Evolutionary conservation across 495 filamentous ascomycete species (phyloP), one percentile per base, ranked within the genome.

Genomic region (Penicillium verhagenii): DNA sequence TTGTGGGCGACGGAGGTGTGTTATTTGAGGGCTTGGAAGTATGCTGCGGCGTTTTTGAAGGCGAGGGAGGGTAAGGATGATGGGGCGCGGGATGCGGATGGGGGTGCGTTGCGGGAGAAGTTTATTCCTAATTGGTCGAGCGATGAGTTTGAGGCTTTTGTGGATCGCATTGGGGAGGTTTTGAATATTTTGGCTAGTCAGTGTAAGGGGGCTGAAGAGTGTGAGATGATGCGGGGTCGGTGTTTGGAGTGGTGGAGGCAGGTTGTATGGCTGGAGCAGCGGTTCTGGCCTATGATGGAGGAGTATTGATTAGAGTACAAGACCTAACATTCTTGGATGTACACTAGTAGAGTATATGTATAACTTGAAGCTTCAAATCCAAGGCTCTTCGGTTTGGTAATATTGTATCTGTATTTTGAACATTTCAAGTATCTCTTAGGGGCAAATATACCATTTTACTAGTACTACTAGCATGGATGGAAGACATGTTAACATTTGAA

Each of bases 1-100:
- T 77, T 91, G 18, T 92, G 87, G 85, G 84, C 86, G 23, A 90
- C 86, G 10, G 89, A 92, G 73, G 79, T 75, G 3, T 79, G 75
- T 54, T 87, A 87, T 64, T 52, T 87, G 4, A 71, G 75, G 38
- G 74, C 83, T 13, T 88, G 84, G 84, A 70, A 70, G 48, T 83
- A 77, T 70, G 82, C 82, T 21, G 74, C 74, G 31, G 60, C 55
- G 6, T 63, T 72, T 55, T 53, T 75, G 63, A 50, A 52, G 28
- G 48, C 31, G 42, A 57, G 54, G 29, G 42, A 7, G 9, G 40
- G 56, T 11, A 53, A 53, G 13, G 40, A 28, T 14, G 48, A 35
- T 16, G 49, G 50, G 29, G 45, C 53, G 35, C 26, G 16, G n/a
- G 81, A 86, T 66, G 73, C 69, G 6, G 84, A 88, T 61, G 84